Base-by-base conservation (phyloP, 192 early-diverging fungal genomes). In the Backusella morwellensis region DNA sequence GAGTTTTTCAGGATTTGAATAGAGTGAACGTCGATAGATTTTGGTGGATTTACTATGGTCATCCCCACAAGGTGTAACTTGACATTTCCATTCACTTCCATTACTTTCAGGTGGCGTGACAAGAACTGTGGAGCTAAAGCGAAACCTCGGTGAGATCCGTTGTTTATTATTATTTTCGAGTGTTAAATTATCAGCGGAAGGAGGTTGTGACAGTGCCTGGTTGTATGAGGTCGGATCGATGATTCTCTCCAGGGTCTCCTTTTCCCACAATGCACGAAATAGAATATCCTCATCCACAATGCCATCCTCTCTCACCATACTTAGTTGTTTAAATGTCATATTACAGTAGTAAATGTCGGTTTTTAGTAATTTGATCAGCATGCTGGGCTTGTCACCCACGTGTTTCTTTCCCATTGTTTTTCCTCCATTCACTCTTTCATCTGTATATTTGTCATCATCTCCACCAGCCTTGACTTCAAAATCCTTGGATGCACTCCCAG, bases 1-100 rank as follows among this genome's bases (percentile, higher is more conserved):
- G 15, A 80, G 35, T 26, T 35, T 66, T 41, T 77, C 75, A n/a
- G 66, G 50, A 35, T 59, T 17, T 6, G 79, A 75, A 47, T 75
- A 76, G 17, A 80, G 68, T 17, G 75, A 68, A 15, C 75, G n/a
- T 35, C 11, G 23, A 41, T 41, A 70, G 42, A 63, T 4, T 56
- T 56, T 56, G 56, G 26, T 63, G 19, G 26, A 12, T 26, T 63
- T 63, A 63, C 29, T 63, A 63, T 63, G 6, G 9, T 21, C 56
- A 63, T 63, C 11, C 21, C 5, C 26, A 26, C 2, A 32, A 32
- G 2, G 32, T 32, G 0, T 32, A 3, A 32, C 32, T 32, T 63
- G 9, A 63, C 23, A 63, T 26, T 9, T 11, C 56, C 56, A 63
- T 9, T 63, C 12, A 12, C n/a, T 6, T 50, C 4, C 6, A 29